Conservation (phyloP, 768 basidiomycete genomes). For the Suillus luteus region DNA sequence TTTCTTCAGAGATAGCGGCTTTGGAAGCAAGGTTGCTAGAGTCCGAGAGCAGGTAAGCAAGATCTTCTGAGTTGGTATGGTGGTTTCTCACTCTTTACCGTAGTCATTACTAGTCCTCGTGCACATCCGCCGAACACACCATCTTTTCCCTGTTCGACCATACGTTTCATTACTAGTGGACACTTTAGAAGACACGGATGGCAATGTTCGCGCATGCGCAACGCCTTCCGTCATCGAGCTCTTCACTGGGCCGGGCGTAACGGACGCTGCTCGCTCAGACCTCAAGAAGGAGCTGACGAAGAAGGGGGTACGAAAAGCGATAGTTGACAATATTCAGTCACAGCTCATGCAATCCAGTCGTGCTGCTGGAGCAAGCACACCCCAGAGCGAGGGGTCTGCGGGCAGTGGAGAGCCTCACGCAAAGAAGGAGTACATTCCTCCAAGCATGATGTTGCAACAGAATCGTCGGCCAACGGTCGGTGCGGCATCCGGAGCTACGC, state of each 20-base stretch:
- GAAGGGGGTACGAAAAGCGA: slow-evolving; percentile 84
- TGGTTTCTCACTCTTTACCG: slow-evolving; percentile 10
- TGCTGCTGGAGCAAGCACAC: slow-evolving; percentile 42
- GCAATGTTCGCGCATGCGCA: slow-evolving; percentile 85
- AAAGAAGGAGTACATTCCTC: slow-evolving; percentile 70
- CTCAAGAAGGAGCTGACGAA: slow-evolving; percentile 90
- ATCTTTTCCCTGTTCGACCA: slow-evolving; percentile 76
- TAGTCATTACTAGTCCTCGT: slow-evolving; percentile 70
- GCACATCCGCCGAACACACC: slow-evolving; percentile 68
- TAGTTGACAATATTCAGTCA: slow-evolving; percentile 76
- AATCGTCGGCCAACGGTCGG: slow-evolving; percentile 50
- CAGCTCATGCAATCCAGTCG: slow-evolving; percentile 55
- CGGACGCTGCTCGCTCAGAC: slow-evolving; percentile 87
- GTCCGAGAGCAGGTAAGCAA: slow-evolving; percentile 81
- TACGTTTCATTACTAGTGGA: slow-evolving; percentile 82
- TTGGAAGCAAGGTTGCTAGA: slow-evolving; percentile 83
- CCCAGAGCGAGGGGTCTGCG: slow-evolving; percentile 62
- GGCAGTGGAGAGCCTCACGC: slow-evolving; percentile 43
- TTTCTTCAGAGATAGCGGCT: slow-evolving; percentile 67
- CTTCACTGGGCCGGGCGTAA: slow-evolving; percentile 81
- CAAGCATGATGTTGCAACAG: slow-evolving; percentile 62
- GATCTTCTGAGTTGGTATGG: slow-evolving; percentile 7
- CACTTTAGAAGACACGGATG: slow-evolving; percentile 87
- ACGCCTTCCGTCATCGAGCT: slow-evolving; percentile 79
- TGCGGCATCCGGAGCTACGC: slow-evolving; percentile 26